These are phyloP conservation scores for Talaromyces sp. DNA, from an alignment of 2,329 filamentous ascomycete genomes.

Conservation along the genomic window DNA sequence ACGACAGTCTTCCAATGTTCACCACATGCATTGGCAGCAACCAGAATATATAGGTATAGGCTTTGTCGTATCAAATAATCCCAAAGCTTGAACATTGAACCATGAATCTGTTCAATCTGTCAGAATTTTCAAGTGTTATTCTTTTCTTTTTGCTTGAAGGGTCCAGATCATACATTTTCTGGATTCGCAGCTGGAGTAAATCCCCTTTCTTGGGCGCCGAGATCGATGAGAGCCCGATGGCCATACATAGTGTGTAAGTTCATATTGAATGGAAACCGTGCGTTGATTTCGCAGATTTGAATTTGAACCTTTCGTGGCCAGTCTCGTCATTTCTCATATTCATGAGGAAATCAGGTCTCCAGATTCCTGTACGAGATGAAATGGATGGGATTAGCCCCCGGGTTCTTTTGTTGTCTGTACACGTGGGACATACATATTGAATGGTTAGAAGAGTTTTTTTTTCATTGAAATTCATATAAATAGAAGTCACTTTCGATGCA, in stretches of 20 bases:
- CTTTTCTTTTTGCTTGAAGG: background rate
- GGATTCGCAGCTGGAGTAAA: background rate
- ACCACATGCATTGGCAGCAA: too few relatives aligned
- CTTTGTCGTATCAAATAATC: background rate
- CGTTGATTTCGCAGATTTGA: constrained; percentile 31
- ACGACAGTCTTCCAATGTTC: too few relatives aligned
- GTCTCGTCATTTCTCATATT: constrained; percentile 2
- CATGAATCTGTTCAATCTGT: background rate
- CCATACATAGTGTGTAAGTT: constrained; percentile 11
- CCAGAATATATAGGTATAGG: too few relatives aligned
- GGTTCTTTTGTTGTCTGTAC: too few relatives aligned
- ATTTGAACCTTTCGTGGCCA: background rate
- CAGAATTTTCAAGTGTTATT: background rate
- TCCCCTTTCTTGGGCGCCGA: constrained; percentile 1
- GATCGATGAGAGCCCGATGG: constrained; percentile 10
- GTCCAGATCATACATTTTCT: constrained; percentile 8
- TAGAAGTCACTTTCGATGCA: too few relatives aligned
- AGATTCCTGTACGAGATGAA: constrained; percentile 20
- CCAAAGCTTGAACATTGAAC: constrained; percentile 15
- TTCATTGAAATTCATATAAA: too few relatives aligned
- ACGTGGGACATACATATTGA: too few relatives aligned
- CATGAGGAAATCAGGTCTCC: constrained; percentile 33
- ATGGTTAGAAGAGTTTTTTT: too few relatives aligned
- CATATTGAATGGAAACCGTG: constrained; percentile 28
- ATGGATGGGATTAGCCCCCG: constrained; percentile 4